Evolutionary conservation across 2,329 filamentous ascomycete genomes (phyloP).

Genomic region (Pseudocercospora musae): DNA sequence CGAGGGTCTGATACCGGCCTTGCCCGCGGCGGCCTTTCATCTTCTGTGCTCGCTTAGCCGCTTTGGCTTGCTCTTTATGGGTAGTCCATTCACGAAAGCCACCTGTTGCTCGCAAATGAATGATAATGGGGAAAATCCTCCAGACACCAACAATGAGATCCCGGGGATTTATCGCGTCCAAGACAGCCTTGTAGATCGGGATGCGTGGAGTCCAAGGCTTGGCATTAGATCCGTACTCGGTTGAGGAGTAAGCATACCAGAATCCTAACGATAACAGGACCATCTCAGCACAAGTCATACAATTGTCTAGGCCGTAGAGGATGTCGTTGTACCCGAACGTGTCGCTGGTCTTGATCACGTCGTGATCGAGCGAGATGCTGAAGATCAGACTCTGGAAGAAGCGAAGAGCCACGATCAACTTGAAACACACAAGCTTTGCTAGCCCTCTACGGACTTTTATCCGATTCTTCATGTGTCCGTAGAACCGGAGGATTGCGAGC

Average conservation of each 20-base stretch:
- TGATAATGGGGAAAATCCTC: conserved; percentile 1
- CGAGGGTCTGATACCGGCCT: conserved; percentile 15
- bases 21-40: conserved; percentile 1
- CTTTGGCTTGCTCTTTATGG: conserved; percentile 4
- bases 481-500: conserved; percentile 27
- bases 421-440: conserved; percentile 31
- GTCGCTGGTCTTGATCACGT: conserved; percentile 24
- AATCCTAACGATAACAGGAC: conserved; percentile 27
- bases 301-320: conserved; percentile 27
- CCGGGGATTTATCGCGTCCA: conserved; percentile 10
- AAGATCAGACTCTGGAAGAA: conserved; percentile 30
- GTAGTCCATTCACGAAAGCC: conserved; percentile 7
- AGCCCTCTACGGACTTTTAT: conserved; percentile 23
- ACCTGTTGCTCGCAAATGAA: conserved; percentile 1
- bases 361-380: conserved; percentile 25
- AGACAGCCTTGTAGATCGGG: conserved; percentile 14
- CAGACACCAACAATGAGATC: conserved; percentile 1
- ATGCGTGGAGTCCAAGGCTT: conserved; percentile 14
- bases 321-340: conserved; percentile 27
- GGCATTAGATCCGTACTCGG: conserved; percentile 20
- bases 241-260: conserved; percentile 29
- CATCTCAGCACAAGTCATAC: conserved; percentile 27
- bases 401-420: conserved; percentile 30
- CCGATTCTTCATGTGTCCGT: conserved; percentile 22
- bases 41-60: conserved; percentile 6